Evolutionary conservation across 2,329 filamentous ascomycete genomes (phyloP), one percentile per base, ranked within the genome.

Genomic region (Erysiphe pulchra): DNA sequence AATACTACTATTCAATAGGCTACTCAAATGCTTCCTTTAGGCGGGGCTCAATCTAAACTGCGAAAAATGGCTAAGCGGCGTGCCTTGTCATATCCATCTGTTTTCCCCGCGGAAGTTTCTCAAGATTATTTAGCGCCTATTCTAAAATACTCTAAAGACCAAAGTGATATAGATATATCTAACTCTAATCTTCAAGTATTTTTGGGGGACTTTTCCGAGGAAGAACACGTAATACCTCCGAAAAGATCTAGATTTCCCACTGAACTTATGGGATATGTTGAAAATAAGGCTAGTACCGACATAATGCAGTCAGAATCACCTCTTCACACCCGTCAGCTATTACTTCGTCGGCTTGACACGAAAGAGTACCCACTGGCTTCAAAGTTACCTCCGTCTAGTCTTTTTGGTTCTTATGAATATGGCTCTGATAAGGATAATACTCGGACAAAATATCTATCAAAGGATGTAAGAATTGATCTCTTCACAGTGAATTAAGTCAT

Each of bases 361-460:
- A 92, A 92, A 59, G 75, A 90, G 54, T 98, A 92, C 59, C 90
- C 90, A 36, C 67, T 98, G 30, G 87, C 87, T 34, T 70, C 73
- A 50, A 77, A 81, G 44, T 79, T 83, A 1, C 92, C 86, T 1
- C 90, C 90, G 2, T 71, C 75, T 14, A 77, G 80, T 45, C 65
- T 98, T 49, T 74, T 75, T 50, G 76, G 75, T 47, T 80, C 95
- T 57, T 76, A 92, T 54, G 74, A 78, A 45, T 64, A 28, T 28
- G 8, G 8, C 24, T 28, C 8, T 28, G 24, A 28, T 5, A 28
- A 28, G 24, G 24, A 28, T 9, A 28, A 28, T 28, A 1, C 4
- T 28, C 4, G 24, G 24, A 28, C 8, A 28, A 28, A 28, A 28
- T 28, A 28, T 8, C 24, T 9, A 1, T 28, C 24, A 18, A 16